Conservation (phyloP, 2,329 filamentous ascomycete species). For the Didymosphaeria variabile region DNA sequence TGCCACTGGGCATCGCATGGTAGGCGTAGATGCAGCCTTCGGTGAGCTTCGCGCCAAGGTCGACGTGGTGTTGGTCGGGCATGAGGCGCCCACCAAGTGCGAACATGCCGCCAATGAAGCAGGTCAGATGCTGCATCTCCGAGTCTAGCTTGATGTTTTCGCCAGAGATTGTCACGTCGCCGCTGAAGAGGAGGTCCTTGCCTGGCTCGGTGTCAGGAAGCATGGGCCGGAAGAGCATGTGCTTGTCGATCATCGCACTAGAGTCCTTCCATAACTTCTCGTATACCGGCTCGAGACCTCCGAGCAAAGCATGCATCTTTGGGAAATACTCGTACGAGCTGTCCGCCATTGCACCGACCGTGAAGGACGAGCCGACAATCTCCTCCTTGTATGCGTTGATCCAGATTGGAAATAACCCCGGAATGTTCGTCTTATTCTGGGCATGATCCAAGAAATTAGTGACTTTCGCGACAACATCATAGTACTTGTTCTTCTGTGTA, state of each 20-base stretch:
- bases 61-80: conserved; percentile 60
- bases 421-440: conserved; percentile 44
- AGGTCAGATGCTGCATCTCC: conserved; percentile 66
- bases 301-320: conserved; percentile 47
- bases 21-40: conserved; percentile 71
- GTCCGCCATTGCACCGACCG: conserved; percentile 49
- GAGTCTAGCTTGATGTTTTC: conserved; percentile 46
- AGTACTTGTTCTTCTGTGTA: conserved; percentile 47
- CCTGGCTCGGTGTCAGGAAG: conserved; percentile 37
- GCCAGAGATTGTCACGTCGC: conserved; percentile 43
- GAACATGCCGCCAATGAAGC: conserved; percentile 70
- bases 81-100: conserved; percentile 67
- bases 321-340: conserved; percentile 52
- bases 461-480: conserved; percentile 47
- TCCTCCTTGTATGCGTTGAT: conserved; percentile 48
- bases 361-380: conserved; percentile 41
- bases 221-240: conserved; percentile 60
- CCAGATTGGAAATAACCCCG: conserved; percentile 50
- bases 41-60: conserved; percentile 65
- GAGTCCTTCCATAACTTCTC: conserved; percentile 65
- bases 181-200: conserved; percentile 41
- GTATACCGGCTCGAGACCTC: conserved; percentile 57
- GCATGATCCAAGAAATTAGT: conserved; percentile 41
- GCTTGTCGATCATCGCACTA: conserved; percentile 53
- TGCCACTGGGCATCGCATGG: conserved; percentile 61